Evolutionary conservation across 805 yeast species (phyloP).

Genomic region (Metschnikowia sp.): DNA sequence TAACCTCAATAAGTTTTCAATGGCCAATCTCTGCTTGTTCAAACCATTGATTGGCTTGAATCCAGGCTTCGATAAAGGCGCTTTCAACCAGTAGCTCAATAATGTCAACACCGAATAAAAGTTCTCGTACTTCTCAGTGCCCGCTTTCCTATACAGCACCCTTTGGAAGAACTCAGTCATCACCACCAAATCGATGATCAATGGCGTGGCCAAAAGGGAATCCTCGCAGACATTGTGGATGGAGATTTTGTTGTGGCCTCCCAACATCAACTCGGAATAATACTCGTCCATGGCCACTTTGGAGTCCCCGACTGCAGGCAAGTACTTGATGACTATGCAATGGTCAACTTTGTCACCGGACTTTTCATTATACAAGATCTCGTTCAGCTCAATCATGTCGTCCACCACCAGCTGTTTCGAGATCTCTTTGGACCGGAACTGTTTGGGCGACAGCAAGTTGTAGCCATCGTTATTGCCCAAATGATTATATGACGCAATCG

Average conservation of each 20-base stretch:
- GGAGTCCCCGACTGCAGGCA: slow-evolving; percentile 93
- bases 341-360: slow-evolving; percentile 80
- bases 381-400: slow-evolving; percentile 86
- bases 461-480: slow-evolving; percentile 95
- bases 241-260: slow-evolving; percentile 93
- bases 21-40: slow-evolving; percentile 89
- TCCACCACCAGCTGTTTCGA: slow-evolving; percentile 91
- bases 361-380: slow-evolving; percentile 77
- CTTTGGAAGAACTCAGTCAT: slow-evolving; percentile 89
- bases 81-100: slow-evolving; percentile 93
- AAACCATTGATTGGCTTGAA: slow-evolving; percentile 87
- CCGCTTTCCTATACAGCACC: slow-evolving; percentile 67
- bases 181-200: slow-evolving; percentile 86
- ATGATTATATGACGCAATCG: slow-evolving; percentile 94
- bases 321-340: slow-evolving; percentile 90
- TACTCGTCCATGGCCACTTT: slow-evolving; percentile 99
- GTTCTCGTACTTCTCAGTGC: slow-evolving; percentile 49
- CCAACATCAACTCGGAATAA: slow-evolving; percentile 94
- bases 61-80: slow-evolving; percentile 91
- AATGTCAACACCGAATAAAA: slow-evolving; percentile 85
- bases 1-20: slow-evolving; percentile 86
- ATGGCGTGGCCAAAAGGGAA: slow-evolving; percentile 89
- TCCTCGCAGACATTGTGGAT: slow-evolving; percentile 97
- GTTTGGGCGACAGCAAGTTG: slow-evolving; percentile 86
- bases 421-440: slow-evolving; percentile 93